Evolutionary conservation across 2,329 filamentous ascomycete genomes (phyloP), one percentile per base, ranked within the genome.

Genomic region (Apiospora arundinis): DNA sequence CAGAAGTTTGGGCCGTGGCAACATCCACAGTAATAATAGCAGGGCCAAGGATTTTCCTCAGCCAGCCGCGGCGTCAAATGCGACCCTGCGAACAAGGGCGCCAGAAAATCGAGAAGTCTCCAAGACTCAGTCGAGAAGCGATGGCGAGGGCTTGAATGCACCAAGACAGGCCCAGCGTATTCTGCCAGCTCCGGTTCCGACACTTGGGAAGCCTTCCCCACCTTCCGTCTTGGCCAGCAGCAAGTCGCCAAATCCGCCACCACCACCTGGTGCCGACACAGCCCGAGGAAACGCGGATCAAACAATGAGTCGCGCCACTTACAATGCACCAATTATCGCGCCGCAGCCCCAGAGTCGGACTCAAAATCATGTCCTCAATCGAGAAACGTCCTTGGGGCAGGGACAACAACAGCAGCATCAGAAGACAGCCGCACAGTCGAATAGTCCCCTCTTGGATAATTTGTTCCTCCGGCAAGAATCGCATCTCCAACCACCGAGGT

Each of bases 121-220:
- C 32, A n/a, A 40, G 18, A n/a, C 14, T 32, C 32, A 40, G 56
- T 16, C 56, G 18, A 40, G 32, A 5, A 21, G 32, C 32, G 28
- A 63, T 9, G 56, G 21, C 3, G 32, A 40, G 32, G n/a, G 56
- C 32, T 18, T 40, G 32, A 40, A 21, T 40, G 56, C 56, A 63
- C 8, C 32, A 21, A 40, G 32, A 21, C 28, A 32, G 40, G 9
- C 6, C 8, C 56, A 63, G 56, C 56, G 18, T 40, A 40, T 63
- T 40, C 56, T n/a, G 8, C 32, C 56, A 40, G 56, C 56, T 23
- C 56, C 56, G 56, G 56, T 63, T 18, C 56, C 32, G 56, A 63
- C 32, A 14, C 56, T 40, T 63, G 56, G 18, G 18, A 63, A 11
- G 18, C 56, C 32, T 63, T 63, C 56, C 56, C 56, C 56, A 23